Evolutionary conservation across 495 filamentous ascomycete species (phyloP).

Genomic region (Talaromyces adpressus): DNA sequence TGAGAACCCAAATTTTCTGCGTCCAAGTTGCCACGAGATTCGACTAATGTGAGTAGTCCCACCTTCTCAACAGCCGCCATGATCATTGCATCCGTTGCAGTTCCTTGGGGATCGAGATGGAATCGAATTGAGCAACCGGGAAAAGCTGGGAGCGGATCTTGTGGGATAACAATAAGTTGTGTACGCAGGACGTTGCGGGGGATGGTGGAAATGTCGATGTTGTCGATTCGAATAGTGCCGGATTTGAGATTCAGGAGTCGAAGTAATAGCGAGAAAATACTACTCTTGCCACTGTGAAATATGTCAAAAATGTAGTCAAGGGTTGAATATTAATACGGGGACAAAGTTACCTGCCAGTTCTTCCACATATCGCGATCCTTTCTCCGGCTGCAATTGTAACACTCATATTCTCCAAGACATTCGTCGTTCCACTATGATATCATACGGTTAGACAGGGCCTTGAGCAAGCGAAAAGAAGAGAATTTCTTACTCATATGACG

Average conservation of each 20-base stretch:
- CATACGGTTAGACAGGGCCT: slow-evolving; percentile 11
- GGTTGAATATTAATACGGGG: no score
- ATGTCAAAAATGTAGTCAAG: no score
- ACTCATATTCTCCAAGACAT: not conserved
- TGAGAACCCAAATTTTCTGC: not conserved
- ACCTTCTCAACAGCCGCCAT: not conserved
- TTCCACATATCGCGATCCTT: slow-evolving; percentile 39
- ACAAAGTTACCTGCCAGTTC: slow-evolving; percentile 28
- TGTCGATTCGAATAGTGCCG: not conserved
- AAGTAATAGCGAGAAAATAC: not conserved
- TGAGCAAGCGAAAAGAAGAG: not conserved
- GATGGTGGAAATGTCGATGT: no score
- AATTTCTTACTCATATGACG: slow-evolving; percentile 20
- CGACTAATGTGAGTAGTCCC: not conserved
- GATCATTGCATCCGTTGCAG: not conserved
- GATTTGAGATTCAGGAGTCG: not conserved
- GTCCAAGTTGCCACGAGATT: not conserved
- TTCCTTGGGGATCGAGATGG: not conserved
- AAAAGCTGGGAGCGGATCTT: not conserved
- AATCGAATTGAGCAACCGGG: not conserved
- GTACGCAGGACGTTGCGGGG: not conserved
- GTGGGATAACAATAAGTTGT: not conserved
- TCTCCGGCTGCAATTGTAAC: slow-evolving; percentile 18
- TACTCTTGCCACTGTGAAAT: not conserved
- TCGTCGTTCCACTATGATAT: not conserved